These are phyloP conservation scores for Talaromyces sp. DNA, from an alignment of 2,329 filamentous ascomycete species.

Conservation along the genomic window DNA sequence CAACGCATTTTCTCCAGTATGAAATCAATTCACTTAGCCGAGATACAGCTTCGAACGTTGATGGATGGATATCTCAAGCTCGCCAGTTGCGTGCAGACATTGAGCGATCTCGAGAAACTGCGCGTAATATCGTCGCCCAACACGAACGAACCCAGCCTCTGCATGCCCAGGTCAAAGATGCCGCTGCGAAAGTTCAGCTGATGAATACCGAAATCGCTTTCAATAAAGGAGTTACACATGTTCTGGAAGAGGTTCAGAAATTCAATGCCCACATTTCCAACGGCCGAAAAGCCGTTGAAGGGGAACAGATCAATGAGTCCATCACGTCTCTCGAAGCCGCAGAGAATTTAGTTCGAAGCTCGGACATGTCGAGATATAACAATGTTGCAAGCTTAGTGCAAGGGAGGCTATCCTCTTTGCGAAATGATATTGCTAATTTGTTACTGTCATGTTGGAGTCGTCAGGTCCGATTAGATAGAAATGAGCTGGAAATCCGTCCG, in stretches of 20 bases:
- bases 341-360: slow-evolving; percentile 27
- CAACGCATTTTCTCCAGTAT: slow-evolving; percentile 41
- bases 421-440: slow-evolving; percentile 61
- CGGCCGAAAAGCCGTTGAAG: slow-evolving; percentile 44
- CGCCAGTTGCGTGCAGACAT: slow-evolving; percentile 84
- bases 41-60: slow-evolving; percentile 73
- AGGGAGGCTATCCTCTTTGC: slow-evolving; percentile 62
- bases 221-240: slow-evolving; percentile 51
- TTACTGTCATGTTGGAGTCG: slow-evolving; percentile 69
- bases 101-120: slow-evolving; percentile 71
- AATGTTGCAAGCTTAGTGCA: slow-evolving; percentile 56
- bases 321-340: slow-evolving; percentile 49
- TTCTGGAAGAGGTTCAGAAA: slow-evolving; percentile 50
- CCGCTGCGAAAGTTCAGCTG: slow-evolving; percentile 52
- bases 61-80: slow-evolving; percentile 80
- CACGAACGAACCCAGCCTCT: slow-evolving; percentile 66
- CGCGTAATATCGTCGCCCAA: slow-evolving; percentile 74
- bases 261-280: slow-evolving; percentile 49
- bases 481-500: slow-evolving; percentile 56
- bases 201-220: slow-evolving; percentile 59
- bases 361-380: slow-evolving; percentile 32
- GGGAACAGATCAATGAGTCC: slow-evolving; percentile 45
- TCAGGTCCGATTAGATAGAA: slow-evolving; percentile 61
- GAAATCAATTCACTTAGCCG: slow-evolving; percentile 74
- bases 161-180: slow-evolving; percentile 62